phyloP scores from a whole-genome alignment of 2,329 filamentous ascomycete genomes.

The Clonostachys sp. region DNA sequence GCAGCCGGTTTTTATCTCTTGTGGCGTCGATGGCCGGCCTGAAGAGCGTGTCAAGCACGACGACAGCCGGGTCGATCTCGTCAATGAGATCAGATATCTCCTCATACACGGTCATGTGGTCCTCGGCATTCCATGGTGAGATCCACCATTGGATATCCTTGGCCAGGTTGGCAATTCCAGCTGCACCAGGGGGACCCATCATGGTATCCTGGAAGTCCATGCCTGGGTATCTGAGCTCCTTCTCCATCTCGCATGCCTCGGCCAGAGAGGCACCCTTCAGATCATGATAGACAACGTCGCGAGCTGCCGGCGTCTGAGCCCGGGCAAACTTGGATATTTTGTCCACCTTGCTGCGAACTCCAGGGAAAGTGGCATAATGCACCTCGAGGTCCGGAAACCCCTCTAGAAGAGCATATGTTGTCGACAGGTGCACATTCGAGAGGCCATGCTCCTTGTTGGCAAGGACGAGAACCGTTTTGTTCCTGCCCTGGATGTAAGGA shows the following conservation, averaged over 20 bases:
- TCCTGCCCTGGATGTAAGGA: constrained; percentile 7
- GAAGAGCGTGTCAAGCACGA: constrained; percentile 23
- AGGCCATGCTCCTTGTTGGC: constrained; percentile 23
- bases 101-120: constrained; percentile 19
- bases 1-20: constrained; percentile 14
- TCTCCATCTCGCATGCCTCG: neutral
- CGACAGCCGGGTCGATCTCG: constrained; percentile 20
- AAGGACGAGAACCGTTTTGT: constrained; percentile 25
- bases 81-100: constrained; percentile 16
- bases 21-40: constrained; percentile 14
- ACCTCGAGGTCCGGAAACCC: constrained; percentile 21
- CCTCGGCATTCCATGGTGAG: constrained; percentile 19
- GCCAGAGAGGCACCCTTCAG: constrained; percentile 9
- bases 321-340: constrained; percentile 6
- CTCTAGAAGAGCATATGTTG: constrained; percentile 21
- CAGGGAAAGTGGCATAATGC: constrained; percentile 25
- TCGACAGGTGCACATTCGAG: constrained; percentile 29
- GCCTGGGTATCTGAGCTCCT: neutral
- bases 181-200: constrained; percentile 7
- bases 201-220: neutral
- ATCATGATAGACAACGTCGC: constrained; percentile 13
- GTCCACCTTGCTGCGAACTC: constrained; percentile 5
- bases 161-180: constrained; percentile 5
- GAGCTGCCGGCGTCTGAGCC: constrained; percentile 5
- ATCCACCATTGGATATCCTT: constrained; percentile 11